These are phyloP conservation scores for Trametes cinnabarina DNA, from an alignment of 768 basidiomycete genomes.

Conservation along the genomic window DNA sequence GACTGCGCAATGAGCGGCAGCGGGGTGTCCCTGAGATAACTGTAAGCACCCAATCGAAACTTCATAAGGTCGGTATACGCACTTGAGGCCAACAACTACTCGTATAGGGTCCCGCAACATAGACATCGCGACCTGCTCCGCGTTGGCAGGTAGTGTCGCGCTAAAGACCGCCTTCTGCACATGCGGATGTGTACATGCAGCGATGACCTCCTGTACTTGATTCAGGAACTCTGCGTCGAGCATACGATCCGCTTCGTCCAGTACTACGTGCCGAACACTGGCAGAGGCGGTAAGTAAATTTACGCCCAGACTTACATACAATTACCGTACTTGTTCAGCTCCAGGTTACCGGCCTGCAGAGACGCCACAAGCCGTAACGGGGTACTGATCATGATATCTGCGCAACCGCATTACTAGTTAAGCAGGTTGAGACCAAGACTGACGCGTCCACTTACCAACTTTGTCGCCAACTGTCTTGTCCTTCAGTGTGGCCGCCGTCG, in stretches of 20 bases:
- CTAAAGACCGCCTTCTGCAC: slow-evolving; percentile 91
- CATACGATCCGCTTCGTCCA: slow-evolving; percentile 92
- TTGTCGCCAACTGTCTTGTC: slow-evolving; percentile 71
- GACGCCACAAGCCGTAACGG: slow-evolving; percentile 86
- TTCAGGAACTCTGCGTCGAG: slow-evolving; percentile 84
- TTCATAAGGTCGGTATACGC: slow-evolving; percentile 27
- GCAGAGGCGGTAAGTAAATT: too few relatives aligned
- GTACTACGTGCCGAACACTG: slow-evolving; percentile 81
- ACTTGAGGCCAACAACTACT: slow-evolving; percentile 97
- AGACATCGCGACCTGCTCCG: slow-evolving; percentile 82
- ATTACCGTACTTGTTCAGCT: slow-evolving; percentile 64
- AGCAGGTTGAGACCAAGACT: background rate
- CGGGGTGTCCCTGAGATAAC: slow-evolving; percentile 75
- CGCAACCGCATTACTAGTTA: background rate
- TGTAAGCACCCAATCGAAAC: background rate
- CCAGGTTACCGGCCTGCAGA: slow-evolving; percentile 63
- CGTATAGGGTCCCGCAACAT: slow-evolving; percentile 86
- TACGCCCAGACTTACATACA: too few relatives aligned
- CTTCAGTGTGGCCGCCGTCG: slow-evolving; percentile 79
- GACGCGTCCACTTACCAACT: slow-evolving; percentile 54
- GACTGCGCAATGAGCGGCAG: slow-evolving; percentile 87
- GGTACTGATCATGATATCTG: slow-evolving; percentile 91
- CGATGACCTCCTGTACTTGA: slow-evolving; percentile 86
- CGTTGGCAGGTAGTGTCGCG: slow-evolving; percentile 88
- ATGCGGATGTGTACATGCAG: slow-evolving; percentile 63